Evolutionary conservation across 257 asterid genomes (phyloP), one percentile per base, ranked within the genome.

Genomic region (Anisodus tanguticus): DNA sequence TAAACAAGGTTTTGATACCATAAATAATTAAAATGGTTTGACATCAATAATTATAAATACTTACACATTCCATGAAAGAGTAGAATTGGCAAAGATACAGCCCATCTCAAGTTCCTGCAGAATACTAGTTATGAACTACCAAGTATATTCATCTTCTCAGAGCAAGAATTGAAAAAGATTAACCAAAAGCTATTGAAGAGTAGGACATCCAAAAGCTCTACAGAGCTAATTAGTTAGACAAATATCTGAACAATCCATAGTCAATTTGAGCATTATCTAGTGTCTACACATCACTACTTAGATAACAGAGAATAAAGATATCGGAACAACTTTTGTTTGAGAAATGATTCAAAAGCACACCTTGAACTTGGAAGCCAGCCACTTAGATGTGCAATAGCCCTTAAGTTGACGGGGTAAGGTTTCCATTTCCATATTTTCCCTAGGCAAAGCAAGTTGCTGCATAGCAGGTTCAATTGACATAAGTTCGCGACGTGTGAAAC

Each of bases 331-430:
- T 68, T 8, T 43, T 16, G 55, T 43, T 70, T 4, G 22, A 4
- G 51, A 45, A 59, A 5, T 43, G 58, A 66, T 47, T n/a, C 39
- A 62, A n/a, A 64, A 51, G 81, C 83, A 60, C 79, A 94, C 99
- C 98, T 94, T 54, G 94, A 95, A 86, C 90, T 91, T 16, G 98
- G 98, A 89, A 97, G 98, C 97, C 99, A 97, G 16, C 98, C 94
- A 68, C 98, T 97, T 79, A 95, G 91, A 86, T 98, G 95, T 70
- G 93, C 53, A 70, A 96, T 87, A 84, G 97, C 95, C 88, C 92
- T 89, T 51, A 93, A 88, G 85, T 88, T 89, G 85, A 96, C 88
- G 31, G 94, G 91, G 87, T 94, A 96, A 45, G 97, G 95, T 78
- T 85, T 89, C 26, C 98, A 95, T 93, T 95, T 85, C 93, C 93